Evolutionary conservation across 257 asterid species (phyloP), one percentile per base, ranked within the genome.

Genomic region (Solanum clarkiae): DNA sequence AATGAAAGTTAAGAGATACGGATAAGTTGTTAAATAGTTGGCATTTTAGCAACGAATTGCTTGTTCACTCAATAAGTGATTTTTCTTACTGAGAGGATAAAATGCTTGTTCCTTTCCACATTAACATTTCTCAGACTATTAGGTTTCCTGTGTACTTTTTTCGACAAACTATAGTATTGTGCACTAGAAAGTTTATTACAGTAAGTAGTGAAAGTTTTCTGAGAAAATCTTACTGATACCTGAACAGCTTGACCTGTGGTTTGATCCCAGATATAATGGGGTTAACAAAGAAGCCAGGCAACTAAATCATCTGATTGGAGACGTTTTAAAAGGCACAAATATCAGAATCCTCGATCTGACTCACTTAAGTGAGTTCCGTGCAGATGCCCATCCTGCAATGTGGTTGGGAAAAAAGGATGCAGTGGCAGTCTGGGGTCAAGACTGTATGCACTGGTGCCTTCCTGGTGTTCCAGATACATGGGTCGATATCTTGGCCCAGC

Each of bases 401-500:
- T 96, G 99, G 99, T 80, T 96, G 85, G 99, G 99, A 36, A 92
- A 92, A 89, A 96, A 95, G 85, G 99, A 92, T 68, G 98, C 98
- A 2, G 99, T 96, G 84, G 91, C 96, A 0, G 92, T 90, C 55
- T 96, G 98, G 98, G 98, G 98, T 79, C 97, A 95, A 84, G 99
- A 96, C 89, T 96, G 99, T 90, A 94, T 95, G 98, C 99, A 96
- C 77, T 95, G 99, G 99, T 95, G 99, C 92, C 91, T 96, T 53
- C 99, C 99, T 0, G 99, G 99, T 17, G 92, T 95, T 81, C 99
- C 98, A 0, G 99, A 96, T 89, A 96, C 98, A 16, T 96, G 99
- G 99, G 97, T 94, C 20, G 98, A 96, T 89, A 93, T 96, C 85
- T 88, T 96, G 87, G 83, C 97, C 1, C 97, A 88, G 84, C 91